These are phyloP conservation scores for Punctularia strigosozonata DNA, from an alignment of 768 basidiomycete species.

Conservation along the genomic window DNA sequence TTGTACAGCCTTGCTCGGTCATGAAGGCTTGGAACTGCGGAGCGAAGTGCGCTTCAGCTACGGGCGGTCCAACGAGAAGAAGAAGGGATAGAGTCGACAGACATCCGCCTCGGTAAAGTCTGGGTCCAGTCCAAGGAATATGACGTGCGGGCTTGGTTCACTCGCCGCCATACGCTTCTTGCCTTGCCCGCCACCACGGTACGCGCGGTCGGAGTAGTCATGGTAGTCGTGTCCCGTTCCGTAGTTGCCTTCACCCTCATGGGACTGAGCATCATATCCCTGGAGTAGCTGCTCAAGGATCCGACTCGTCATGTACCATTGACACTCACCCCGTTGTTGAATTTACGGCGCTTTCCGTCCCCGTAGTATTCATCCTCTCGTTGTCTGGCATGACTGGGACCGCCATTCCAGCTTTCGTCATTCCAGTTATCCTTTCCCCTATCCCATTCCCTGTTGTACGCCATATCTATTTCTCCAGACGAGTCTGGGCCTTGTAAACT, in stretches of 20 bases:
- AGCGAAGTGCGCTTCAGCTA: slow-evolving; percentile 16
- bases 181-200: slow-evolving; percentile 19
- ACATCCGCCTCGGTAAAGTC: slow-evolving; percentile 93
- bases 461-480: too few relatives aligned
- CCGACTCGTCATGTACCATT: background rate
- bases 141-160: slow-evolving; percentile 85
- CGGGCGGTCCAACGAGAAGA: slow-evolving; percentile 16
- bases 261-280: slow-evolving; percentile 41
- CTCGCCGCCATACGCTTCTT: slow-evolving; percentile 79
- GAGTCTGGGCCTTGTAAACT: too few relatives aligned
- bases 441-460: slow-evolving; percentile 83
- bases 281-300: slow-evolving; percentile 15
- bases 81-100: slow-evolving; percentile 28
- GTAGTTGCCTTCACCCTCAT: slow-evolving; percentile 31
- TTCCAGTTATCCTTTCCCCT: slow-evolving; percentile 57
- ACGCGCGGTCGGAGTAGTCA: slow-evolving; percentile 37
- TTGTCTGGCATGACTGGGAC: slow-evolving; percentile 30
- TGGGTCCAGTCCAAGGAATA: slow-evolving; percentile 87
- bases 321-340: slow-evolving; percentile 56
- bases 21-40: slow-evolving; percentile 75
- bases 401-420: slow-evolving; percentile 31
- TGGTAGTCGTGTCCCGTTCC: slow-evolving; percentile 22
- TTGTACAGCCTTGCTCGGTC: slow-evolving; percentile 54
- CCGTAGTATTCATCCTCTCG: slow-evolving; percentile 60
- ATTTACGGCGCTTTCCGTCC: slow-evolving; percentile 73